phyloP scores from a whole-genome alignment of 2,329 filamentous ascomycete genomes.

The Ceratocystis huliohia region DNA sequence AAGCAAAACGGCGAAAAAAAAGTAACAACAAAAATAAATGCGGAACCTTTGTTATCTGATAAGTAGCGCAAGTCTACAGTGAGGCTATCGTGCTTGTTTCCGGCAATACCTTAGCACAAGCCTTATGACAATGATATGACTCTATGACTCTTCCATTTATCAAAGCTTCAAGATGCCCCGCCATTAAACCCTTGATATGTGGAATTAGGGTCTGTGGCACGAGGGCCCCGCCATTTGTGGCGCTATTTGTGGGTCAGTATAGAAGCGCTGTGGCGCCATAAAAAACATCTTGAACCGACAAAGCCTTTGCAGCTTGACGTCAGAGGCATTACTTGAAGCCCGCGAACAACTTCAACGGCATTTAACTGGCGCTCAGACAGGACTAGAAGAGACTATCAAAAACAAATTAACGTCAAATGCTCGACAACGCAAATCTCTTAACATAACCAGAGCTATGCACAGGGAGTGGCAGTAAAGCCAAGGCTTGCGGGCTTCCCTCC shows the following conservation, averaged over 20 bases:
- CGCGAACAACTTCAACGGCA: neutral
- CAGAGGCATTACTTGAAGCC: too few relatives aligned
- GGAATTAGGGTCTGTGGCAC: neutral
- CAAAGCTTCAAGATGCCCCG: conserved; percentile 4
- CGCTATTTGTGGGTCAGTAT: neutral
- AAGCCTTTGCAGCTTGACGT: neutral
- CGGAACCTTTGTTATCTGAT: neutral
- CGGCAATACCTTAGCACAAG: neutral
- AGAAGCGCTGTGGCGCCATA: neutral
- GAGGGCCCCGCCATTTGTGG: conserved; percentile 8
- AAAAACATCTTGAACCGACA: neutral
- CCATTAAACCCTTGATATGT: conserved; percentile 14
- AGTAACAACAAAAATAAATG: neutral
- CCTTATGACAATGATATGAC: conserved; percentile 4
- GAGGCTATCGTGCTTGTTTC: neutral
- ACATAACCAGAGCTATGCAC: neutral
- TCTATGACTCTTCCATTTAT: conserved; percentile 11
- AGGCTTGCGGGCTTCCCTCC: neutral
- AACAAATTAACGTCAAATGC: neutral
- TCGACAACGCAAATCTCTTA: neutral
- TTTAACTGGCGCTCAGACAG: neutral
- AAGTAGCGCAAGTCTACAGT: conserved; percentile 4
- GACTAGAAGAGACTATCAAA: neutral
- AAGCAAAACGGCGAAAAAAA: neutral
- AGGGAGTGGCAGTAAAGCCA: neutral